Evolutionary conservation across 768 basidiomycete species (phyloP), one percentile per base, ranked within the genome.

Genomic region (Auriscalpium vulgare): DNA sequence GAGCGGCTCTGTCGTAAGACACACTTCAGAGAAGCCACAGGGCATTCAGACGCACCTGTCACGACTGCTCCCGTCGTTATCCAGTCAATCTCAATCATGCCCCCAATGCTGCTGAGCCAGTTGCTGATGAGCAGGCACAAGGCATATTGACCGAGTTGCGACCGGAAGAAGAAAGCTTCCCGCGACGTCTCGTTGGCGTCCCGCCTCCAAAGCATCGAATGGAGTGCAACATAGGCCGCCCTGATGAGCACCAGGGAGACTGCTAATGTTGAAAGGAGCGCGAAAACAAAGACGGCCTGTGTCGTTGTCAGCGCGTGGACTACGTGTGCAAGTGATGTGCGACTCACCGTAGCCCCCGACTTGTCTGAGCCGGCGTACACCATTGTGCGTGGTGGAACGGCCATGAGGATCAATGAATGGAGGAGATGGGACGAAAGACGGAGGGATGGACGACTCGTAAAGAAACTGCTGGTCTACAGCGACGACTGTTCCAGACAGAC

Each of bases 141-240:
- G n/a, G 79, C 77, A 65, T 87, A 88, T 50, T 79, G 77, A 1
- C 88, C 88, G 13, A 88, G 76, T 59, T 86, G 85, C 8, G 85
- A 86, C 55, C 78, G 76, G 68, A 89, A 87, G 68, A 88, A 87
- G 57, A 81, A 70, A 44, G 76, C 79, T 66, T 82, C 81, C 36
- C 67, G 65, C 4, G 62, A 55, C 19, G 43, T 34, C 10, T 51
- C 43, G 62, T 50, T 16, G 56, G 59, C 36, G 66, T 59, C 37
- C 54, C 63, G 52, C 21, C 62, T 55, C 65, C 62, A 54, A 43
- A 64, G 68, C 68, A 71, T 61, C 68, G 69, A 63, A 69, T 66
- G 72, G 69, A 17, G 19, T 6, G 40, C 37, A 1, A 58, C 37
- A 50, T 44, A 57, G 16, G 35, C 8, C 35, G 47, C 19, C 40